Base-by-base conservation (phyloP, 768 basidiomycete genomes). In the Naematelia encephala region DNA sequence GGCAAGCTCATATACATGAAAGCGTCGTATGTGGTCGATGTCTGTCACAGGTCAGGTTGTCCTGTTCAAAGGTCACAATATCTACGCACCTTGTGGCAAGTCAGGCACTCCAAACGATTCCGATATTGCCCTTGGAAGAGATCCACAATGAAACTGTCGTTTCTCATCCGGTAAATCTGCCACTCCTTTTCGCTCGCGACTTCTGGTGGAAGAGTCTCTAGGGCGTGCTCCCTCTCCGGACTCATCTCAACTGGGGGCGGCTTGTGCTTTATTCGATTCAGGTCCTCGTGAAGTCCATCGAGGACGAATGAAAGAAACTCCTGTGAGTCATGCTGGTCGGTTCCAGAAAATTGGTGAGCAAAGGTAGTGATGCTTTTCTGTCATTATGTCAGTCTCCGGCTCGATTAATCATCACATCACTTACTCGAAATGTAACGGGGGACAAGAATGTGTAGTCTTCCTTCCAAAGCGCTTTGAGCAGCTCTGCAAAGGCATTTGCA, bases 81-180 rank as follows among this genome's bases (percentile, higher is more conserved):
- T 4, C 56, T 26, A 72, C 82, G 43, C 61, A 92, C 93, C 78
- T 90, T 89, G 62, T 85, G 82, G 74, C 94, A 99, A 3, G 88
- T 94, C 73, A 91, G 72, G 76, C 94, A 99, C 68, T 89, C 84
- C 78, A 99, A 77, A 54, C 86, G 82, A 78, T 88, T 97, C 63
- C 90, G 82, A 77, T 96, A 97, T 77, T 98, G 96, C 11, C 94
- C 94, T 78, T 98, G 94, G 81, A 99, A 97, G 72, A 87, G 89
- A 77, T 97, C 93, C 26, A 98, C 96, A 54, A 99, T 87, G 54
- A 98, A 78, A 68, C 89, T 91, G 74, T 99, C 91, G 72, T 97
- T 91, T 56, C 90, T 83, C 80, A 85, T 84, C 74, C 85, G 85
- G 82, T 96, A 98, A 39, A 87, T 83, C 61, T 84, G 81, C 94